Conservation (phyloP, 1,284 basidiomycete genomes). For the Microbotryum intermedium region DNA sequence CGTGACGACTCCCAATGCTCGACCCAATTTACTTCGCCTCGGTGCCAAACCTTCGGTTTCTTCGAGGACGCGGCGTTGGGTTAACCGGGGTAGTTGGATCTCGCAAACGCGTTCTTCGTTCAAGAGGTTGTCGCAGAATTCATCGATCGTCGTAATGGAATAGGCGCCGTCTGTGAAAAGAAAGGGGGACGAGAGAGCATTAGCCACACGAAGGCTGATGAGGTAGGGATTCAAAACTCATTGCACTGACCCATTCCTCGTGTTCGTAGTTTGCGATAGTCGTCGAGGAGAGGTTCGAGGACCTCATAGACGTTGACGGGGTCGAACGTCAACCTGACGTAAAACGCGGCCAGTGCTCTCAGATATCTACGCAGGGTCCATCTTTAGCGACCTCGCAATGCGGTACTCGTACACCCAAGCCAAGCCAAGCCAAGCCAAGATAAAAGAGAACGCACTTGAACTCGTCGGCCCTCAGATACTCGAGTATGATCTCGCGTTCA, state of each 20-base stretch:
- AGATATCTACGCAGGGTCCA: slow-evolving; percentile 59
- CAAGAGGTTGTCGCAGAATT: slow-evolving; percentile 78
- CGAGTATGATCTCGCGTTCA: slow-evolving; percentile 88
- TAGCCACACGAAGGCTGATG: neutral
- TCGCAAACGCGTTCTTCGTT: slow-evolving; percentile 90
- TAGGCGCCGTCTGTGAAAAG: slow-evolving; percentile 43
- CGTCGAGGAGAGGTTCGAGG: slow-evolving; percentile 86
- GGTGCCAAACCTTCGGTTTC: slow-evolving; percentile 81
- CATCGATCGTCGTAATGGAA: slow-evolving; percentile 77
- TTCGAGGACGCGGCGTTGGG: slow-evolving; percentile 77
- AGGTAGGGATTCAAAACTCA: no score
- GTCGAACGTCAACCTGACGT: slow-evolving; percentile 87
- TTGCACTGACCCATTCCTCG: slow-evolving; percentile 62
- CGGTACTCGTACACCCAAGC: neutral
- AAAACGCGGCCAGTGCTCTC: slow-evolving; percentile 84
- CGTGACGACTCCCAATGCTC: slow-evolving; percentile 53
- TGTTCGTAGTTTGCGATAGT: slow-evolving; percentile 80
- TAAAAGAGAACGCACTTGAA: slow-evolving; percentile 70
- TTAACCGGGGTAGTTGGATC: slow-evolving; percentile 84
- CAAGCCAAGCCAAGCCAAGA: no score
- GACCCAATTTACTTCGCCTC: slow-evolving; percentile 66
- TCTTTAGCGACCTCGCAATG: neutral
- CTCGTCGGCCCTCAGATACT: slow-evolving; percentile 89
- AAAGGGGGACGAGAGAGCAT: neutral
- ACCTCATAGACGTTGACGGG: slow-evolving; percentile 84